Evolutionary conservation across 129 eudicot genomes (phyloP).

Genomic region (Kitagawia praeruptora): DNA sequence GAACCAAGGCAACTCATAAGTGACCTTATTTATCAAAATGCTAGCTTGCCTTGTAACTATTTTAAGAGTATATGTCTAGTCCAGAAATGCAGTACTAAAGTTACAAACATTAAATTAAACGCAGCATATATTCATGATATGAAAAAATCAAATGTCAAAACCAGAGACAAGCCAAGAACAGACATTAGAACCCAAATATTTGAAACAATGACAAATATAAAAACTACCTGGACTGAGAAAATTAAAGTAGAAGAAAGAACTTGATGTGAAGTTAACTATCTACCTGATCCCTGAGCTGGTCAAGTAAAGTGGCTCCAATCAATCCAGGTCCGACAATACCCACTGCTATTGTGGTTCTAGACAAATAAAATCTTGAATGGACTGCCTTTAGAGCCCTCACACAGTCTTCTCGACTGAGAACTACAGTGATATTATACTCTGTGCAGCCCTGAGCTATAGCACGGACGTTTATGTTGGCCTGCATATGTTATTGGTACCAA

Average conservation of each 20-base stretch:
- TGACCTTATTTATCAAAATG: not conserved
- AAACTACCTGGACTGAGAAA: no score
- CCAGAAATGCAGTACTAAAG: not conserved
- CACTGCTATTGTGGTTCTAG: conserved; percentile 86
- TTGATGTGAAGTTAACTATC: conserved; percentile 1
- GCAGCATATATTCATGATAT: not conserved
- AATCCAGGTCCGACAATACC: conserved; percentile 98
- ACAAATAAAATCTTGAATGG: conserved; percentile 92
- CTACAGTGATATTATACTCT: conserved; percentile 94
- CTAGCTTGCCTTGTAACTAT: conserved; percentile 6
- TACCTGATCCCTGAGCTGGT: conserved; percentile 96
- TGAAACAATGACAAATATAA: not conserved
- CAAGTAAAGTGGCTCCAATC: conserved; percentile 92
- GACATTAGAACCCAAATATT: not conserved
- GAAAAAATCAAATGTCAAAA: not conserved
- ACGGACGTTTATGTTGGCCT: conserved; percentile 90
- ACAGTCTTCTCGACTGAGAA: conserved; percentile 86
- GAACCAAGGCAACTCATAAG: not conserved
- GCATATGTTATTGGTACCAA: conserved; percentile 15
- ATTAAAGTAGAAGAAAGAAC: conserved; percentile 7
- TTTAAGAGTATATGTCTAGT: not conserved
- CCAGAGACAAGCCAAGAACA: not conserved
- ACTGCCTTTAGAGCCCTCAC: conserved; percentile 88
- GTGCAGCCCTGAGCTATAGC: conserved; percentile 99
- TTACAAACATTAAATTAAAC: not conserved